Evolutionary conservation across 352 stramenopile species (phyloP).

Genomic region (Pythium monospermum): DNA sequence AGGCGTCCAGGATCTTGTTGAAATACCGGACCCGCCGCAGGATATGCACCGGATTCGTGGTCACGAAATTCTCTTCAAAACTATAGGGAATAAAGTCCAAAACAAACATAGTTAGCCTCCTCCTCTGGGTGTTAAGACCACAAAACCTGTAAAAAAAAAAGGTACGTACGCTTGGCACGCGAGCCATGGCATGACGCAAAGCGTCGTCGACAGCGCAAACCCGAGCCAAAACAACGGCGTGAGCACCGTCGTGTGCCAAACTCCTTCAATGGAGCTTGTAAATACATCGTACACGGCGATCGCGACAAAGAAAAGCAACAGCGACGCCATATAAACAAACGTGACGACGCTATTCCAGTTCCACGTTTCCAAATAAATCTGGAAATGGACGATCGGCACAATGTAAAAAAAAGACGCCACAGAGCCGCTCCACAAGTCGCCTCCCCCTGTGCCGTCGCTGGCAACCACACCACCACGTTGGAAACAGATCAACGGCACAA

Average conservation of each 20-base stretch:
- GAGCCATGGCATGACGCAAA: conserved; percentile 58
- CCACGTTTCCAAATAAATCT: conserved; percentile 78
- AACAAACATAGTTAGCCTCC: neutral
- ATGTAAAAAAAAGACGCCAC: conserved; percentile 92
- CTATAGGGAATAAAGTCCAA: conserved; percentile 22
- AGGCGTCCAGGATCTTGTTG: conserved; percentile 71
- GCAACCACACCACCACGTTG: conserved; percentile 48
- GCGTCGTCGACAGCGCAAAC: conserved; percentile 33
- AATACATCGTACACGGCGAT: conserved; percentile 57
- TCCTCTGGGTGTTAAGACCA: too few relatives aligned
- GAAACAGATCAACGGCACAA: conserved; percentile 50
- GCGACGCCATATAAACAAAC: conserved; percentile 39
- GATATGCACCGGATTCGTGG: conserved; percentile 68
- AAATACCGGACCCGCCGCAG: conserved; percentile 59
- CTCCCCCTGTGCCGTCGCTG: conserved; percentile 28
- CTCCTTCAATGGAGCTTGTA: conserved; percentile 36
- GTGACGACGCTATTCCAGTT: conserved; percentile 57
- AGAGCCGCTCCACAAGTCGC: conserved; percentile 86
- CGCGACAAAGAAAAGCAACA: conserved; percentile 44
- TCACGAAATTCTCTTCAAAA: conserved; percentile 71
- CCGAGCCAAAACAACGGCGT: conserved; percentile 59
- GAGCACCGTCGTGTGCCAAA: conserved; percentile 29
- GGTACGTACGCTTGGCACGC: conserved; percentile 57
- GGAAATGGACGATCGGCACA: conserved; percentile 90
- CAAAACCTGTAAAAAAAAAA: conserved; percentile 2